A percentile compares a stretch with the other conserved stretches of the same genome.
Evolutionary conservation across 2,329 filamentous ascomycete genomes (phyloP).

Genomic region (Fusarium veterinarium): DNA sequence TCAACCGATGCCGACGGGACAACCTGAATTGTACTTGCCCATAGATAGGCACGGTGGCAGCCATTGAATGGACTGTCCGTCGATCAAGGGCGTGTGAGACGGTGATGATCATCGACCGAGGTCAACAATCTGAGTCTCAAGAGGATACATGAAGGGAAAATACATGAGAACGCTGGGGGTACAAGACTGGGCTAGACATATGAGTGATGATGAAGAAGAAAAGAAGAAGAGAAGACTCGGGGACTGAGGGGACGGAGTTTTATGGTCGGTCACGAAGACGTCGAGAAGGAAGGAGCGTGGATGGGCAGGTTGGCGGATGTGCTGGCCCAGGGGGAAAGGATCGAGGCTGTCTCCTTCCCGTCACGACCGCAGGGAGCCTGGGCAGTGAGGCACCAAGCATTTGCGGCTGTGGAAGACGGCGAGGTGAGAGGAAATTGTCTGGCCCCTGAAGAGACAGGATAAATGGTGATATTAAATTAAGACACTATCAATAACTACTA

Average conservation of each 20-base stretch:
- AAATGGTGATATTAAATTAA: neutral
- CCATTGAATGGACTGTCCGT: conserved; percentile 1
- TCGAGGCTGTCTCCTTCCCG: neutral
- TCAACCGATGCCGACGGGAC: neutral
- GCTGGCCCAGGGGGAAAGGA: neutral
- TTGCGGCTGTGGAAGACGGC: neutral
- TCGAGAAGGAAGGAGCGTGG: neutral
- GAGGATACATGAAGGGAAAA: conserved; percentile 1
- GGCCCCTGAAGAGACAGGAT: too few relatives aligned
- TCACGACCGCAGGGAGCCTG: neutral
- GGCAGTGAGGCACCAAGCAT: neutral
- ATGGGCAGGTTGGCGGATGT: neutral
- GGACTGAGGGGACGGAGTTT: neutral
- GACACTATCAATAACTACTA: neutral
- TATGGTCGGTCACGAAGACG: neutral
- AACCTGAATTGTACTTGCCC: conserved; percentile 10
- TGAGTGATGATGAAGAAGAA: neutral
- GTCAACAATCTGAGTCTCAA: conserved; percentile 21
- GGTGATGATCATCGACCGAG: conserved; percentile 20
- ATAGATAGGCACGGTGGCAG: neutral
- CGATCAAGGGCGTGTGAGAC: neutral
- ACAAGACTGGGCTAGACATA: conserved; percentile 4
- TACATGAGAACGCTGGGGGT: neutral
- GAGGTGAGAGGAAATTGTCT: neutral
- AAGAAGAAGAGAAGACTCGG: neutral